Evolutionary conservation across 2,329 filamentous ascomycete species (phyloP).

Genomic region (Aspergillus sp.): DNA sequence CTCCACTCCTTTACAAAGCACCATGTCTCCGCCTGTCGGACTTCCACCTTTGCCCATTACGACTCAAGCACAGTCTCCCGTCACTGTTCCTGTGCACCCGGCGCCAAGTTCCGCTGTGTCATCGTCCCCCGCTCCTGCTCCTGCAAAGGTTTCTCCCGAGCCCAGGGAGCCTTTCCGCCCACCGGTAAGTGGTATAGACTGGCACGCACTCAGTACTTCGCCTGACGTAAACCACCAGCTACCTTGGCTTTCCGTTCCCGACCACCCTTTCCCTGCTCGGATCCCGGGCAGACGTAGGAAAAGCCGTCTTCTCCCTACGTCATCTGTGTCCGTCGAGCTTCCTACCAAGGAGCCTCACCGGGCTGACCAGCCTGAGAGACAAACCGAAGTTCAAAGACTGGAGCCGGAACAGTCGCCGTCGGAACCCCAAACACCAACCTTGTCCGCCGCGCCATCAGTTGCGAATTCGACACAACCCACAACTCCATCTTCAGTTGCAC

Average conservation of each 20-base stretch:
- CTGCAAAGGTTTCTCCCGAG: slow-evolving; percentile 26
- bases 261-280: slow-evolving; percentile 56
- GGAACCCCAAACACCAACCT: slow-evolving; percentile 59
- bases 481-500: slow-evolving; percentile 56
- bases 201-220: not conserved
- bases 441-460: slow-evolving; percentile 61
- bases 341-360: slow-evolving; percentile 48
- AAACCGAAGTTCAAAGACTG: slow-evolving; percentile 24
- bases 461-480: slow-evolving; percentile 57
- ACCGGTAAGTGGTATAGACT: slow-evolving; percentile 39
- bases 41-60: slow-evolving; percentile 31
- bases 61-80: slow-evolving; percentile 30
- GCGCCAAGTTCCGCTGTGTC: slow-evolving; percentile 36
- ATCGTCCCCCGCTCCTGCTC: slow-evolving; percentile 32
- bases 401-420: slow-evolving; percentile 32
- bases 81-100: slow-evolving; percentile 25
- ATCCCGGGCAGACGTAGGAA: slow-evolving; percentile 51
- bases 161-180: slow-evolving; percentile 52
- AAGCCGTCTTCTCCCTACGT: slow-evolving; percentile 37
- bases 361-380: slow-evolving; percentile 23
- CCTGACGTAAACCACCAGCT: slow-evolving; percentile 40
- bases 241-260: slow-evolving; percentile 62
- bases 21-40: slow-evolving; percentile 38
- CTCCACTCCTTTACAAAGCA: slow-evolving; percentile 39
- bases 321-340: slow-evolving; percentile 48